Base-by-base conservation (phyloP, 148 eudicot species). In the Gaultheria prostrata region DNA sequence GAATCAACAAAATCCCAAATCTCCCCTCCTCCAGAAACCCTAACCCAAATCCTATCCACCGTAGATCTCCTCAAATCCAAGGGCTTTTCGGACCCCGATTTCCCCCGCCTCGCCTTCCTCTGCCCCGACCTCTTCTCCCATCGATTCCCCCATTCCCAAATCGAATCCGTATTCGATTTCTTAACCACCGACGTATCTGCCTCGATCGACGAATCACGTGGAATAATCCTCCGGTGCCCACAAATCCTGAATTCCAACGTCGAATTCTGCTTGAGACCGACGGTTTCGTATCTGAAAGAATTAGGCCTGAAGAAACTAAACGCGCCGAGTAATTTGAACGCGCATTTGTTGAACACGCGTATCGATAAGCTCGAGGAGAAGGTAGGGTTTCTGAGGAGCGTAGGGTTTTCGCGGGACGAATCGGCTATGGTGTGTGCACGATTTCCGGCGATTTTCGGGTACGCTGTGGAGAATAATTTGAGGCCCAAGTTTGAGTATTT, bases 391-490 rank as follows among this genome's bases (percentile, higher is more conserved):
- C 86, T 93, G 84, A 72, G 21, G 33, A 65, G 80, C 1, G 39
- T 90, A 1, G 95, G 93, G 4, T 85, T 93, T 61, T 75, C 85
- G 6, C 1, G 43, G 4, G 91, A 85, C 26, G 93, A 93, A 84
- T 73, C 93, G 0, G 77, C 77, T 9, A 85, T 35, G 61, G 69
- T 81, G 9, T 93, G 95, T 50, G 90, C 82, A n/a, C 69, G 93
- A 12, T 80, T 93, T 83, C 93, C 93, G 51, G 92, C 93, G 1
- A 84, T 93, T 57, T 91, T 91, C 54, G 92, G 92, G 6, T 93
- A 91, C 57, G 89, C 93, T 57, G 83, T 91, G 43, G 88, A 84
- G 77, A 48, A 87, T 74, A 90, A 90, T 79, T 30, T 93, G 91
- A 79, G 75, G 87, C 93, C 92, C 0, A 93, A 93, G 83, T 86